These are phyloP conservation scores for Phaffomyces opuntiae DNA, from an alignment of 805 yeast species.

Conservation along the genomic window DNA sequence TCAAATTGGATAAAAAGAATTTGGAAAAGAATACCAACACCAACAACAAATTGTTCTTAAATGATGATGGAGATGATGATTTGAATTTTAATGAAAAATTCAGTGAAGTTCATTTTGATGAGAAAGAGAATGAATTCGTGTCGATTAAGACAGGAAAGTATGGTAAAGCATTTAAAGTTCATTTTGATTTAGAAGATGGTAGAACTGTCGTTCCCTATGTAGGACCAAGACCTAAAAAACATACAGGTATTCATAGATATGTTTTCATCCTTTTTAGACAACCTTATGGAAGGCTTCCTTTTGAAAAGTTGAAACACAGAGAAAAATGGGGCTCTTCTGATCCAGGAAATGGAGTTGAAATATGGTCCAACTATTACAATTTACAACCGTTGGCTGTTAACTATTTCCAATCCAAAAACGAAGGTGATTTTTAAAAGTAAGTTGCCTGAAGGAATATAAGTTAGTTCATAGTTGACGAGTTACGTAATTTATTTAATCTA, in stretches of 20 bases:
- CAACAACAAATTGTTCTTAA: too few relatives aligned
- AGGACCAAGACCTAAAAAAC: conserved; percentile 14
- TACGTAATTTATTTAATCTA: too few relatives aligned
- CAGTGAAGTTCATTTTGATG: too few relatives aligned
- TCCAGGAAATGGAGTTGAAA: conserved; percentile 14
- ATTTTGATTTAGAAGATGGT: conserved; percentile 6
- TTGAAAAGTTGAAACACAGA: conserved; percentile 12
- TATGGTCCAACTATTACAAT: conserved; percentile 17
- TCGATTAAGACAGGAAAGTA: too few relatives aligned
- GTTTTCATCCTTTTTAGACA: conserved; percentile 18
- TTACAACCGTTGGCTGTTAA: conserved; percentile 17
- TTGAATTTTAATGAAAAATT: background rate
- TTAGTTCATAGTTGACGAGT: too few relatives aligned
- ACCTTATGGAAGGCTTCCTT: conserved; percentile 11
- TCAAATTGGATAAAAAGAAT: conserved; percentile 5
- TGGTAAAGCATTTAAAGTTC: conserved; percentile 3
- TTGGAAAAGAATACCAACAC: background rate
- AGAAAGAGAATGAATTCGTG: too few relatives aligned
- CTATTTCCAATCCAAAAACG: conserved; percentile 15
- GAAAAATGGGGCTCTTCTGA: conserved; percentile 20
- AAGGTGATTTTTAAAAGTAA: conserved; percentile 5
- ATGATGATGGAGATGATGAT: background rate
- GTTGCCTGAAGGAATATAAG: background rate
- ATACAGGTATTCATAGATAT: conserved; percentile 12
- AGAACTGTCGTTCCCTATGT: conserved; percentile 11